Conservation (phyloP, 768 basidiomycete genomes). For the Boletus eberwhitei region DNA sequence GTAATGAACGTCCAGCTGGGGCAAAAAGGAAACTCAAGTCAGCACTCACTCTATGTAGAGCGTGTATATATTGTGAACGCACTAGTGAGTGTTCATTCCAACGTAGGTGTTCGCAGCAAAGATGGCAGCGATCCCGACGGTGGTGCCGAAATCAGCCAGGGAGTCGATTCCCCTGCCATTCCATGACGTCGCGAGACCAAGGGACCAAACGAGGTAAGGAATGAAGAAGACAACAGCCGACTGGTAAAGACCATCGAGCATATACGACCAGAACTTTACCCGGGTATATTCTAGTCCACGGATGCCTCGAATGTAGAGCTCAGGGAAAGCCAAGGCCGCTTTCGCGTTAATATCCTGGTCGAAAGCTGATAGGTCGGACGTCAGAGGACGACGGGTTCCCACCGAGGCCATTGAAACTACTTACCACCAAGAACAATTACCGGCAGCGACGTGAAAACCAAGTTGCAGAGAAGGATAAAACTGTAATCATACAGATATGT, state of each 20-base stretch:
- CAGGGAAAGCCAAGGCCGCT: conserved; percentile 88
- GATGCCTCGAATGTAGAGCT: conserved; percentile 94
- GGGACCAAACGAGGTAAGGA: conserved; percentile 71
- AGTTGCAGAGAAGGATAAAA: conserved; percentile 87
- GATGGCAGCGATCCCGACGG: conserved; percentile 83
- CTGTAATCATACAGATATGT: conserved; percentile 96
- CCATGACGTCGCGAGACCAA: conserved; percentile 66
- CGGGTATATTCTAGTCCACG: conserved; percentile 92
- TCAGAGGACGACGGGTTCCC: conserved; percentile 1
- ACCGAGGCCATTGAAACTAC: conserved; percentile 15
- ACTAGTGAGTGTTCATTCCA: conserved; percentile 88
- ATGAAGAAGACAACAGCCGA: conserved; percentile 85
- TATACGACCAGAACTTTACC: conserved; percentile 89
- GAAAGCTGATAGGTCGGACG: conserved; percentile 49
- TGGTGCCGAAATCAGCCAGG: conserved; percentile 87
- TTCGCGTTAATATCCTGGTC: conserved; percentile 93
- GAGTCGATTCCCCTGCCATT: conserved; percentile 78
- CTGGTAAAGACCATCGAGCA: conserved; percentile 93
- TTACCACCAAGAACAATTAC: conserved; percentile 86
- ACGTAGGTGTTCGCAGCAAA: conserved; percentile 87
- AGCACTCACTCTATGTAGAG: neutral
- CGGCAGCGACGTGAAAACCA: conserved; percentile 91
- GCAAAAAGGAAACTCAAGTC: neutral
- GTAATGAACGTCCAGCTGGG: conserved; percentile 83
- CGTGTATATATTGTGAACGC: conserved; percentile 37